Base-by-base conservation (phyloP, 2,329 filamentous ascomycete genomes). In the Fusarium siculi region DNA sequence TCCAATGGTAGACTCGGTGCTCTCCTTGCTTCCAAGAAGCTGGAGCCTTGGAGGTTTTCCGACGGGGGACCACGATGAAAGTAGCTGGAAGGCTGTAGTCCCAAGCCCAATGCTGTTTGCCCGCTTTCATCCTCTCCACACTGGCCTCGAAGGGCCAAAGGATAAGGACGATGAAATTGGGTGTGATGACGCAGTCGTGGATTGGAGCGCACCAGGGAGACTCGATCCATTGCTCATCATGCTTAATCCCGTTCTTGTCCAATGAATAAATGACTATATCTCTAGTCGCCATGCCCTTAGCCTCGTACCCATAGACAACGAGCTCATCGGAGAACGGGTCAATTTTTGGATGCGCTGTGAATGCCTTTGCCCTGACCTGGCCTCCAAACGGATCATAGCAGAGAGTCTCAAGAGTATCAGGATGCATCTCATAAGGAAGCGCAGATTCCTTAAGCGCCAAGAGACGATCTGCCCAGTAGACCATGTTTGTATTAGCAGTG, bases 171-270 rank as follows among this genome's bases (percentile, higher is more conserved):
- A 67, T 60, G 1, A 9, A 74, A 15, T 73, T 73, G 2, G 66
- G 47, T 0, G 72, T 74, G 7, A 74, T 68, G 30, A 55, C 63
- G 30, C 63, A 68, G 7, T 72, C 70, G 15, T 72, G 70, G 23
- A 74, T 70, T 15, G 21, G 9, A 0, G 66, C 59, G 7, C 61
- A 62, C 63, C 66, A 70, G 4, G 72, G 72, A 1, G 66, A 62
- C 9, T 74, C 21, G 9, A 73, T 59, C 72, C 72, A 74, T n/a
- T 67, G 62, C 23, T 73, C 72, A 15, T 74, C 63, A 10, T 65
- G 56, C 7, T 55, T 65, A 1, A 65, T 28, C 0, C 71, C 69
- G 0, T 68, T 11, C 2, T 44, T 30, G 18, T 70, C 58, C 0
- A 74, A 53, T 0, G 54, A 18, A 43, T 73, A 74, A 5, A 70